Evolutionary conservation across 2,329 filamentous ascomycete species (phyloP).

Genomic region (Sarocladiaceae sp.): DNA sequence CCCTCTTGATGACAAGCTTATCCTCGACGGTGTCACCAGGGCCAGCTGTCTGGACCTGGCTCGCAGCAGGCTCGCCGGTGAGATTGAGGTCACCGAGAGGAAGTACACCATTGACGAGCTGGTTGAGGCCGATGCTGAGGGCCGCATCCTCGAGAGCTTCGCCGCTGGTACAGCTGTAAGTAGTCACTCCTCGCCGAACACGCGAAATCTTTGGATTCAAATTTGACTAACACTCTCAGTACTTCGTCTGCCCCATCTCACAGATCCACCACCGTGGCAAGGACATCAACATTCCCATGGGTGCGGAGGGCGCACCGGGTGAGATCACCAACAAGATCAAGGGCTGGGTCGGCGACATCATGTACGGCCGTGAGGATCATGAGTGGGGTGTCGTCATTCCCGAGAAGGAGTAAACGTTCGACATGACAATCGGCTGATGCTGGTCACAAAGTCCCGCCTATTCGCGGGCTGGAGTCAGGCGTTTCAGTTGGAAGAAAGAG

Average conservation of each 20-base stretch:
- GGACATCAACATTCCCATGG: constrained; percentile 58
- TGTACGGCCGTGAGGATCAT: constrained; percentile 65
- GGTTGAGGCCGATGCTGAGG: constrained; percentile 63
- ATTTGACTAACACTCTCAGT: constrained; percentile 43
- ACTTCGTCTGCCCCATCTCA: constrained; percentile 64
- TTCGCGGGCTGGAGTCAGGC: constrained; percentile 8
- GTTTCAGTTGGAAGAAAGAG: neutral
- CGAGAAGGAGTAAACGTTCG: constrained; percentile 41
- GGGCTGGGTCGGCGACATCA: constrained; percentile 63
- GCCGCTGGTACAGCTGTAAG: constrained; percentile 78
- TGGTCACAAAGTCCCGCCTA: neutral
- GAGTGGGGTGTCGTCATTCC: constrained; percentile 63
- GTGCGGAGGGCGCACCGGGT: constrained; percentile 40
- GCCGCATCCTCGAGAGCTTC: constrained; percentile 76
- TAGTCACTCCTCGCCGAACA: constrained; percentile 20
- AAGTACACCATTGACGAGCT: constrained; percentile 79
- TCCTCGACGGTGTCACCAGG: constrained; percentile 84
- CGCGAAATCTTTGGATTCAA: too few species aligned
- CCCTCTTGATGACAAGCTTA: constrained; percentile 73
- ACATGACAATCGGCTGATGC: neutral
- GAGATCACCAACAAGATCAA: constrained; percentile 57
- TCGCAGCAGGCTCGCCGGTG: constrained; percentile 50
- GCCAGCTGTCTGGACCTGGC: constrained; percentile 71
- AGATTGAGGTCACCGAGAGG: constrained; percentile 70
- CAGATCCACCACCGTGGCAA: constrained; percentile 61